Conservation (phyloP, 2,329 filamentous ascomycete species). For the Xylaria digitata region DNA sequence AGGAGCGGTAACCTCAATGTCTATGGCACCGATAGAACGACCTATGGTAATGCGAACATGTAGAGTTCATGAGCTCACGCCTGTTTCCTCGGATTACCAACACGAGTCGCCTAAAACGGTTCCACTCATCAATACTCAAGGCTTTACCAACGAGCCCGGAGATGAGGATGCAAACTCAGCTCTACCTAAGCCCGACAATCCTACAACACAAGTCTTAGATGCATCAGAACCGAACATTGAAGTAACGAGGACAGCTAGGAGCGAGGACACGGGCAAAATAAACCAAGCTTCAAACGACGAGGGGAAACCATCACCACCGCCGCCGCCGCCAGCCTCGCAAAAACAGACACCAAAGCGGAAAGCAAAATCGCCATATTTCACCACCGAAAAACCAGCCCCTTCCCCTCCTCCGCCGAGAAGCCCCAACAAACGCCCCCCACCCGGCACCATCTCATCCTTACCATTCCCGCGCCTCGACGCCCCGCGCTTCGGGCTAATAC, state of each 20-base stretch:
- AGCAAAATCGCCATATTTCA: conserved; percentile 53
- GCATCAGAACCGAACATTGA: not conserved
- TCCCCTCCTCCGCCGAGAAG: conserved; percentile 40
- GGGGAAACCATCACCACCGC: not conserved
- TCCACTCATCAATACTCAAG: not conserved
- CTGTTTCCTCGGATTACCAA: not conserved
- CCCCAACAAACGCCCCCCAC: conserved; percentile 50
- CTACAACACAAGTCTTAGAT: not conserved
- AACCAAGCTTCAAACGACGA: not conserved
- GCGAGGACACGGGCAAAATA: not conserved
- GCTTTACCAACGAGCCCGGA: not conserved
- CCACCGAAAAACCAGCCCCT: conserved; percentile 14
- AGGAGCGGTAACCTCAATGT: not conserved
- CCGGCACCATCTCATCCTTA: conserved; percentile 64
- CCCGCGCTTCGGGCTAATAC: conserved; percentile 79
- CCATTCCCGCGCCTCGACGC: conserved; percentile 76
- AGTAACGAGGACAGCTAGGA: not conserved
- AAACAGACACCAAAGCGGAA: conserved; percentile 43
- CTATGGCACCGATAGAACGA: not conserved
- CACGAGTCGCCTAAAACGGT: not conserved
- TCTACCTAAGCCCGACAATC: no score
- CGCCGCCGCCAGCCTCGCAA: conserved; percentile 1
- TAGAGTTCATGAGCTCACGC: not conserved
- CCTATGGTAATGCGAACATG: not conserved
- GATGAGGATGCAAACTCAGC: not conserved